Conservation (phyloP, 345 rosid species). For the Boechera stricta region DNA sequence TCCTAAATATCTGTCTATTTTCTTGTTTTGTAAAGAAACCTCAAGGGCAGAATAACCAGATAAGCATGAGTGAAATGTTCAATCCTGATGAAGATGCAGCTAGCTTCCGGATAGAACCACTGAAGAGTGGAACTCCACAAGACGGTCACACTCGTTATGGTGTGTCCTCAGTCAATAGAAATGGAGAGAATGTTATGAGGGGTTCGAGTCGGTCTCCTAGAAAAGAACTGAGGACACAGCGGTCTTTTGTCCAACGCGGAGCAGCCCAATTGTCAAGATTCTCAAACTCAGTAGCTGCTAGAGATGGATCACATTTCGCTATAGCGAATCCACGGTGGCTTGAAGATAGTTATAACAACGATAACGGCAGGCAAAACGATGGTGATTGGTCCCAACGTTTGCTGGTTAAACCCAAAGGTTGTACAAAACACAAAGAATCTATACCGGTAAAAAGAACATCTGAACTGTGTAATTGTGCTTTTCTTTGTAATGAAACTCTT, state of each 20-base stretch:
- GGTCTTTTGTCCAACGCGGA: constrained; percentile 55
- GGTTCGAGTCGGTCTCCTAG: constrained; percentile 40
- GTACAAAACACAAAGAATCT: constrained; percentile 47
- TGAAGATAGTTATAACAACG: constrained; percentile 46
- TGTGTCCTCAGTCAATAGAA: constrained; percentile 44
- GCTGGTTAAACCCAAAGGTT: constrained; percentile 45
- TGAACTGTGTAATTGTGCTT: neutral
- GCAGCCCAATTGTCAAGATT: constrained; percentile 65
- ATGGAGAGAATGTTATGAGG: constrained; percentile 46
- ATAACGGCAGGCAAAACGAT: constrained; percentile 35
- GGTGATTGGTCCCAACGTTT: constrained; percentile 61
- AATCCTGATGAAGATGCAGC: constrained; percentile 52
- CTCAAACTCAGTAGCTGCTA: constrained; percentile 81
- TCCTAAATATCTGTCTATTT: neutral
- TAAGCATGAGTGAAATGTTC: constrained; percentile 40
- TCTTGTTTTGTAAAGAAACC: constrained; percentile 53
- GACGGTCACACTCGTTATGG: constrained; percentile 42
- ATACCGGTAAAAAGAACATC: constrained; percentile 49
- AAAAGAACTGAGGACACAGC: constrained; percentile 55
- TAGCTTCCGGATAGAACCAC: constrained; percentile 48
- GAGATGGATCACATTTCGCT: constrained; percentile 65
- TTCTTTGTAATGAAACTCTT: constrained; percentile 22
- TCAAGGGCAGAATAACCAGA: constrained; percentile 51
- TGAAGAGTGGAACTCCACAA: constrained; percentile 46
- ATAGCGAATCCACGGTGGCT: constrained; percentile 48